Base-by-base conservation (phyloP, 2,329 filamentous ascomycete genomes). In the Raffaelea ambrosiae region DNA sequence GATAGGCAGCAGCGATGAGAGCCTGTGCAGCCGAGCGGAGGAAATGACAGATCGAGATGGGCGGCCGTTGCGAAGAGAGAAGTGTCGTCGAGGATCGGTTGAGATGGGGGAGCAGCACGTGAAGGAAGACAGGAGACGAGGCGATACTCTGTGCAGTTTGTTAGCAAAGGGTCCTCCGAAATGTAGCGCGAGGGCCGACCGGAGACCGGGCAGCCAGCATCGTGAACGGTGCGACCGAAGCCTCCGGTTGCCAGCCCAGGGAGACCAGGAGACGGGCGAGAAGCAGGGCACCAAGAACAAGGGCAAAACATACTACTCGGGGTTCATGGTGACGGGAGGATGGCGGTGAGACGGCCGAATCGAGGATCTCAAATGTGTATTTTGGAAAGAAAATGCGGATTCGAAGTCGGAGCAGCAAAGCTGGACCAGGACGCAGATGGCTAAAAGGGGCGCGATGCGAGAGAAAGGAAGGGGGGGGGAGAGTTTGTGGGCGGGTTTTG, bases 251-350 rank as follows among this genome's bases (percentile, higher is more conserved):
- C n/a, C n/a, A n/a, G n/a, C n/a, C n/a, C n/a, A n/a, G n/a, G n/a
- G n/a, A n/a, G n/a, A n/a, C n/a, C n/a, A n/a, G n/a, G n/a, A n/a
- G n/a, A n/a, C n/a, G n/a, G 26, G 13, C 26, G 26, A 29, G 26
- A 29, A 7, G 7, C 26, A 13, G 26, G 7, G 26, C n/a, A n/a
- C n/a, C n/a, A n/a, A n/a, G n/a, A n/a, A 13, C 26, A 54, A 53
- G 53, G 31, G 43, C n/a, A 46, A 55, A 48, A 54, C 58, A 52
- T 83, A 93, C 87, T 79, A 93, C 87, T 93, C 87, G 66, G 87
- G 87, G 78, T 93, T 93, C 87, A 93, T 93, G 66, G 61, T 87
- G 76, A 64, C 63, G 51, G n/a, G 54, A 23, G 33, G 26, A 7
- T 29, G 26, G 49, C 50, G 53, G 53, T 52, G 51, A 53, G 44